Base-by-base conservation (phyloP, 116 monocot species). In the Trichopus zeylanicus region DNA sequence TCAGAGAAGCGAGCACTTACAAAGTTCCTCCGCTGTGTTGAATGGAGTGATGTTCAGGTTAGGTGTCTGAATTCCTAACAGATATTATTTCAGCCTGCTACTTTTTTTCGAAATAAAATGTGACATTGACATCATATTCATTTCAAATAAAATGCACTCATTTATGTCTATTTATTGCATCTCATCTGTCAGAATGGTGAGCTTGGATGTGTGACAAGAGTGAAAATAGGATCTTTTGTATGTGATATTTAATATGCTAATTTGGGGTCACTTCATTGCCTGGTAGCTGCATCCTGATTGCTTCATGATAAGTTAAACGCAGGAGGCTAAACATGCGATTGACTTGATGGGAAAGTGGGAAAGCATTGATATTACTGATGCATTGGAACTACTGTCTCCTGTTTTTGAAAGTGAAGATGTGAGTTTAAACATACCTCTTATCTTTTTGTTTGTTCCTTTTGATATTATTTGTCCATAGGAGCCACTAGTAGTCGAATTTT, bases 41-140 rank as follows among this genome's bases (percentile, higher is more conserved):
- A 97, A 67, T 97, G 95, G 95, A 97, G 87, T 64, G 95, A 97
- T 81, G 59, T 87, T 72, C 95, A 97, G 91, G 95, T 97, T 39
- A 67, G 60, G 48, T 27, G 53, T 55, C 25, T 53, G 9, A 33
- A 42, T n/a, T n/a, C n/a, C n/a, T n/a, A n/a, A n/a, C n/a, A n/a
- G n/a, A n/a, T n/a, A n/a, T n/a, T n/a, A n/a, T n/a, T n/a, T n/a
- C n/a, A n/a, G n/a, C n/a, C 6, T 35, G 1, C 12, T 42, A 7
- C 12, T 42, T 33, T 33, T 8, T 33, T 8, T 33, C 4, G 32
- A n/a, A n/a, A n/a, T n/a, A n/a, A n/a, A n/a, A n/a, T n/a, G n/a
- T n/a, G n/a, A n/a, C n/a, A n/a, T n/a, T n/a, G n/a, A n/a, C n/a
- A n/a, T n/a, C n/a, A n/a, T n/a, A n/a, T n/a, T n/a, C n/a, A n/a